These are phyloP conservation scores for Dryas alaskensis DNA, from an alignment of 306 rosid genomes.

Conservation along the genomic window DNA sequence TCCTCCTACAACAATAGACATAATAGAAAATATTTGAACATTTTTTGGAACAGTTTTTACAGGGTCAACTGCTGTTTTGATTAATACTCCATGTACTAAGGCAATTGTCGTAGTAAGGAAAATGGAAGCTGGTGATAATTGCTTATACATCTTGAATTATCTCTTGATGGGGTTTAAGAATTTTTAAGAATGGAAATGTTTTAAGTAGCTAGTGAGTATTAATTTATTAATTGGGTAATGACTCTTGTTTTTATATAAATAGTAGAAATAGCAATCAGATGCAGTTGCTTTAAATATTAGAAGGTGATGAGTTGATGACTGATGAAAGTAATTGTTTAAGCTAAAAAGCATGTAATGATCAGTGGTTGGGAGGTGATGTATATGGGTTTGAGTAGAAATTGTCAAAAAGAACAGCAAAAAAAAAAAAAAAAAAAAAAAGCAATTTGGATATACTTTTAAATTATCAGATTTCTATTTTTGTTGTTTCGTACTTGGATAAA, in stretches of 20 bases:
- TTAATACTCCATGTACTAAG: constrained; percentile 27
- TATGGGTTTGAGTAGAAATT: constrained; percentile 12
- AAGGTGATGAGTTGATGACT: too few relatives aligned
- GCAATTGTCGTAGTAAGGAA: constrained; percentile 30
- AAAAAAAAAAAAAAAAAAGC: too few relatives aligned
- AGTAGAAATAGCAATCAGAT: not conserved
- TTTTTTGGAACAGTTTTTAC: too few relatives aligned
- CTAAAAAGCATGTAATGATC: not conserved
- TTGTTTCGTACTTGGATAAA: not conserved
- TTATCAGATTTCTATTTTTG: not conserved
- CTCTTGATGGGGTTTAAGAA: too few relatives aligned
- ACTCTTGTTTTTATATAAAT: too few relatives aligned
- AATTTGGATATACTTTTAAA: not conserved
- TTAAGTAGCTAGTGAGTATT: too few relatives aligned
- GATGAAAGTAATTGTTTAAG: not conserved
- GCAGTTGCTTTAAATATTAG: not conserved
- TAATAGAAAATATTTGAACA: too few relatives aligned
- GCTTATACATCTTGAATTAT: too few relatives aligned
- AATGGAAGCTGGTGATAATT: not conserved
- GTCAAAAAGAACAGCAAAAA: too few relatives aligned
- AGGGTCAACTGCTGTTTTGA: not conserved
- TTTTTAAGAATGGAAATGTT: too few relatives aligned
- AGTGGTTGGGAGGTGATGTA: constrained; percentile 18
- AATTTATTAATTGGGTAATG: not conserved
- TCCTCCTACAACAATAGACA: too few relatives aligned